These are phyloP conservation scores for Pseudogymnoascus sp. DNA, from an alignment of 2,329 filamentous ascomycete species.

Conservation along the genomic window DNA sequence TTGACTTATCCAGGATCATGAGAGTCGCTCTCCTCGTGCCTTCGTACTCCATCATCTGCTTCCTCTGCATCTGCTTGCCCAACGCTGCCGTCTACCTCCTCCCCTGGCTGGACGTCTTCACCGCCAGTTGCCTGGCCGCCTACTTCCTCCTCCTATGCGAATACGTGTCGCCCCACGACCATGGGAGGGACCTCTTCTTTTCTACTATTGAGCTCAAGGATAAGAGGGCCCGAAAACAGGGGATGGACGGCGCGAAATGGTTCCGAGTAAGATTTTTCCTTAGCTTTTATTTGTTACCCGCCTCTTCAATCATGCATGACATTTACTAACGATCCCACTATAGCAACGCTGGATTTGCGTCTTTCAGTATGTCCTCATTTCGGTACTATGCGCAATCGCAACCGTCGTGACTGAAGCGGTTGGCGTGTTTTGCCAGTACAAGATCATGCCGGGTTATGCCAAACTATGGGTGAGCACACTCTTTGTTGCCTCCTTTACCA, in stretches of 20 bases:
- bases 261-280: neutral
- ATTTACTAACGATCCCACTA: neutral
- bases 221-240: neutral
- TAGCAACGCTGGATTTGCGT: neutral
- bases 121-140: neutral
- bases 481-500: slow-evolving; percentile 17
- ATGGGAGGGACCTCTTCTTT: neutral
- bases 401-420: slow-evolving; percentile 27
- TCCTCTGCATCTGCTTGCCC: neutral
- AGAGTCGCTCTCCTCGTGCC: neutral
- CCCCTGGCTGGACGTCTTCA: neutral
- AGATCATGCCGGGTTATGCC: slow-evolving; percentile 24
- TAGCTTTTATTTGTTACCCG: neutral
- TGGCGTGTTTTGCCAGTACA: slow-evolving; percentile 28
- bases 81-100: neutral
- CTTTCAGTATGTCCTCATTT: neutral
- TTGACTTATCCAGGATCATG: neutral
- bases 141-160: neutral
- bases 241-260: neutral
- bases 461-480: slow-evolving; percentile 25
- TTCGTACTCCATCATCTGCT: neutral
- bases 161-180: neutral
- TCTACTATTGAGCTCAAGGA: neutral
- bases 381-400: slow-evolving; percentile 31
- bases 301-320: neutral